A percentile compares a stretch with the other conserved stretches of the same genome.
Conservation (phyloP, 2,329 filamentous ascomycete genomes). For the Aspergillus fumigatiaffinis region DNA sequence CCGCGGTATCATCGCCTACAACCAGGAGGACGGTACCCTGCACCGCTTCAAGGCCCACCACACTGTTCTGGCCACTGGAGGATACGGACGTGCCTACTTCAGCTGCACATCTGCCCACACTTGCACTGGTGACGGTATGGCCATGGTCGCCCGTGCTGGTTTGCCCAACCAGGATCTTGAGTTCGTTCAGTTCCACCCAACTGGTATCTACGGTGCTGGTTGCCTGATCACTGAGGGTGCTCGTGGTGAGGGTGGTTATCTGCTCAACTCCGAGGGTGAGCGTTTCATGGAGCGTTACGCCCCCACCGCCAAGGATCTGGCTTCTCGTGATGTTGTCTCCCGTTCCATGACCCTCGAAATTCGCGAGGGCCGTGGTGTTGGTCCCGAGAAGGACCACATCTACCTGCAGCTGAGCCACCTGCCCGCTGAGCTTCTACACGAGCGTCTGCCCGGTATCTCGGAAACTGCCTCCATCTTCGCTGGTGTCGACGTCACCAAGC, state of each 20-base stretch:
- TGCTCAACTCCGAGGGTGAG: conserved; percentile 96
- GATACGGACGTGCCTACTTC: conserved; percentile 98
- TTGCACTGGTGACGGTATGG: conserved; percentile 98
- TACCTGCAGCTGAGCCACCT: conserved; percentile 97
- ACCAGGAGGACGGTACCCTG: conserved; percentile 96
- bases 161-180: conserved; percentile 98
- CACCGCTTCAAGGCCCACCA: conserved; percentile 96
- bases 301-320: conserved; percentile 95
- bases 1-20: conserved; percentile 94
- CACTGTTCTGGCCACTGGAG: conserved; percentile 94
- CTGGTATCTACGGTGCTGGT: conserved; percentile 96
- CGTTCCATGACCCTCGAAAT: conserved; percentile 99
- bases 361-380: conserved; percentile 93
- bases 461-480: conserved; percentile 97
- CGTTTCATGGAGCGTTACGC: conserved; percentile 99
- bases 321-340: conserved; percentile 91
- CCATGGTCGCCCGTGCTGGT: conserved; percentile 96
- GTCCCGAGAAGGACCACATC: conserved; percentile 96
- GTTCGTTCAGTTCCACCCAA: conserved; percentile 99
- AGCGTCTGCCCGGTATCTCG: conserved; percentile 96
- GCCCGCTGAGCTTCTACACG: conserved; percentile 84
- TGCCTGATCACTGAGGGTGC: conserved; percentile 97
- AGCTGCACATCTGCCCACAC: conserved; percentile 97
- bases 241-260: conserved; percentile 95
- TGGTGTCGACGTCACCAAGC: conserved; percentile 93